Conservation (phyloP, 768 basidiomycete genomes). For the Tricholoma matsutake region DNA sequence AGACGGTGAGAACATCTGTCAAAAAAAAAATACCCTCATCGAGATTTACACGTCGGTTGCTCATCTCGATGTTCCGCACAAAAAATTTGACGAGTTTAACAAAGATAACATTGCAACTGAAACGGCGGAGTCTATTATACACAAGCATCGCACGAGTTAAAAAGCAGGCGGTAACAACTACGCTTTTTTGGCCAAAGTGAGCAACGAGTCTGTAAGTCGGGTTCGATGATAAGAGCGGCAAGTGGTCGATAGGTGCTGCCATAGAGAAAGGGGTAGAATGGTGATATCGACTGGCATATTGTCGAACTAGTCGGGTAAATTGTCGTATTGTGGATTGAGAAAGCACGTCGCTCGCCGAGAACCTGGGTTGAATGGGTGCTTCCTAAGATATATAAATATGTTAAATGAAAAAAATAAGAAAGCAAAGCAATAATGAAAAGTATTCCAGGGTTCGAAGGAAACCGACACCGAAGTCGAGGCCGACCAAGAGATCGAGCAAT, state of each 20-base stretch:
- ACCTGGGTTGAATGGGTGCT: background rate
- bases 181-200: background rate
- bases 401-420: conserved; percentile 15
- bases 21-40: no score
- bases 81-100: background rate
- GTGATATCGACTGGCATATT: conserved; percentile 13
- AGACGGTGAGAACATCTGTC: no score
- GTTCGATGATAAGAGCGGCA: background rate
- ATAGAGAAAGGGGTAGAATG: conserved; percentile 19
- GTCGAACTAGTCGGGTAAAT: conserved; percentile 15
- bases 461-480: background rate
- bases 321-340: conserved; percentile 1
- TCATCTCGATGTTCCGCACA: background rate
- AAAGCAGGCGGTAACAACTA: background rate
- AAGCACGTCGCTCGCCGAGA: background rate
- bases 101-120: background rate
- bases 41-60: no score
- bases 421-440: conserved; percentile 15
- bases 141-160: background rate
- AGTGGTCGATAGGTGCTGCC: conserved; percentile 19
- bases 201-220: conserved; percentile 3
- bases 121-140: background rate
- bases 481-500: background rate
- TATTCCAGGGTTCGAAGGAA: background rate
- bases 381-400: background rate